Base-by-base conservation (phyloP, 306 rosid genomes). In the Lathyrus aphaca region DNA sequence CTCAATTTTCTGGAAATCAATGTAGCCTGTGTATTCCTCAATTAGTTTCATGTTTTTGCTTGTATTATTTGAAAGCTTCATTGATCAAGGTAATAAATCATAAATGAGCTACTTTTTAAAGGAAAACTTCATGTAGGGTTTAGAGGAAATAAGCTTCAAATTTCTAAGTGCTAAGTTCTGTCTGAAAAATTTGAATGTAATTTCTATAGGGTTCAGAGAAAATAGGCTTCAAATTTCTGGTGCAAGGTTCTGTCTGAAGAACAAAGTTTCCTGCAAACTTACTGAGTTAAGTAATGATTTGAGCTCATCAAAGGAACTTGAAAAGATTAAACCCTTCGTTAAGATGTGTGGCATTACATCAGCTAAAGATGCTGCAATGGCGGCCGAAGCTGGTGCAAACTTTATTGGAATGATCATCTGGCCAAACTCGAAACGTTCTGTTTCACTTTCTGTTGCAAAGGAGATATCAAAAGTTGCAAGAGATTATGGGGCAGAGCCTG, bases 271-370 rank as follows among this genome's bases (percentile, higher is more conserved):
- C 64, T 87, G 90, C 77, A 64, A 84, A 49, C 58, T 76, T 23
- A 12, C 74, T 3, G 75, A 70, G 29, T 74, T 72, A n/a, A 77
- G 66, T 74, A 82, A 70, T 23, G 82, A 39, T 75, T 74, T 83
- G 27, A 27, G 44, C 50, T 64, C 73, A 15, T 42, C 55, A 12
- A 82, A 77, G 71, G 87, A 51, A 46, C 81, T 17, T 17, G 77
- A 61, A 73, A 90, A 71, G 85, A 59, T 68, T 37, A 68, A 74
- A 62, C 88, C 87, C 65, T 82, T 87, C 71, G 91, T 88, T 77
- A 94, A 90, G 87, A 94, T 94, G 98, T 93, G 98, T 5, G 97
- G 99, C 40, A 84, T 94, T 53, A 86, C 99, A 73, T 88, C 97
- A 40, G 87, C 92, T 37, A 84, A 80, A 77, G 99, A 94, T 87